Evolutionary conservation across 1,139 yeast species (phyloP).

Genomic region (Suhomyces atakaporum): DNA sequence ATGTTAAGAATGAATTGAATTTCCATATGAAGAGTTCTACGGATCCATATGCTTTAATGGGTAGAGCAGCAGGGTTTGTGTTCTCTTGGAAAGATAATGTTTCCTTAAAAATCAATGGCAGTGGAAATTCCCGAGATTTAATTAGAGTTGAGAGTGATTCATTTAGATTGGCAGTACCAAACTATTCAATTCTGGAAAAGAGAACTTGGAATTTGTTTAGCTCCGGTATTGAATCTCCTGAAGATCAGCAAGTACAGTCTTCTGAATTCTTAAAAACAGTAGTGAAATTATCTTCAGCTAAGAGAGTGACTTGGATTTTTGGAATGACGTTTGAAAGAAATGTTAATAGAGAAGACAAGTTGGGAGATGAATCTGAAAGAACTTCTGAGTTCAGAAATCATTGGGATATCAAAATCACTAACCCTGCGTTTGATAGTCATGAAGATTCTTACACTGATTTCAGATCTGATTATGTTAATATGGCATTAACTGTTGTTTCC

Average conservation of each 20-base stretch:
- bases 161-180: constrained; percentile 68
- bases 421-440: constrained; percentile 41
- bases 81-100: constrained; percentile 77
- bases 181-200: constrained; percentile 40
- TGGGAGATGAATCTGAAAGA: constrained; percentile 38
- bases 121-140: constrained; percentile 62
- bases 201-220: constrained; percentile 40
- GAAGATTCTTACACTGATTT: constrained; percentile 48
- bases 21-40: constrained; percentile 66
- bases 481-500: constrained; percentile 45
- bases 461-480: constrained; percentile 44
- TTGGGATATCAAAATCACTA: constrained; percentile 45
- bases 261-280: constrained; percentile 40
- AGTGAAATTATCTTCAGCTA: constrained; percentile 41
- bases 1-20: constrained; percentile 52
- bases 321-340: constrained; percentile 48
- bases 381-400: constrained; percentile 40
- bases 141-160: constrained; percentile 65
- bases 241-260: constrained; percentile 23
- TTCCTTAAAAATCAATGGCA: constrained; percentile 57
- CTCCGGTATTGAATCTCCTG: constrained; percentile 24
- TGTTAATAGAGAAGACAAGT: constrained; percentile 15
- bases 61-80: constrained; percentile 75
- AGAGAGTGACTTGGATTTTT: constrained; percentile 44
- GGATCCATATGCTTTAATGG: constrained; percentile 73